A percentile compares a stretch with the other conserved stretches of the same genome.
These are phyloP conservation scores for Penicillium sp. DNA, from an alignment of 2,329 filamentous ascomycete genomes.

Conservation along the genomic window DNA sequence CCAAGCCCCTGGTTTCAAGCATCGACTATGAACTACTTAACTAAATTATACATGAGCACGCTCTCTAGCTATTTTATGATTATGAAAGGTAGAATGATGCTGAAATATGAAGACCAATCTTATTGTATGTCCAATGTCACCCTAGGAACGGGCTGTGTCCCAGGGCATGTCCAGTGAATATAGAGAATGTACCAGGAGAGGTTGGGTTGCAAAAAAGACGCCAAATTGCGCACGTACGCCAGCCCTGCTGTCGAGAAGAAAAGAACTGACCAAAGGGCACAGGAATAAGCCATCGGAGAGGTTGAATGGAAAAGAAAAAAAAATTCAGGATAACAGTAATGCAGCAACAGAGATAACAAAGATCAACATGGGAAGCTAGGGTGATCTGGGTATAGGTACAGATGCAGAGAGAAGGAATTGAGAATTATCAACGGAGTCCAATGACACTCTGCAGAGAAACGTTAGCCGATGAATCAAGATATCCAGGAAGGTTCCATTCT, in stretches of 20 bases:
- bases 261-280: slow-evolving; percentile 4
- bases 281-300: not conserved
- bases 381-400: slow-evolving; percentile 23
- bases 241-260: slow-evolving; percentile 15
- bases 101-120: not conserved
- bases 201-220: slow-evolving; percentile 7
- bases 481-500: slow-evolving; percentile 20
- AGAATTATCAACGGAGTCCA: slow-evolving; percentile 61
- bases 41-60: too few species aligned
- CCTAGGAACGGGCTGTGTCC: not conserved
- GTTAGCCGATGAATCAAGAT: slow-evolving; percentile 17
- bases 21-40: not conserved
- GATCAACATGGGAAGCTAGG: slow-evolving; percentile 20
- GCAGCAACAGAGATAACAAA: slow-evolving; percentile 6
- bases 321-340: slow-evolving; percentile 5
- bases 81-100: not conserved
- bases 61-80: not conserved
- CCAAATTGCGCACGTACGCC: slow-evolving; percentile 20
- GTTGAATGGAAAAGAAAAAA: slow-evolving; percentile 5
- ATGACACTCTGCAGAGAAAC: slow-evolving; percentile 68
- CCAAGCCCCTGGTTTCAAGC: slow-evolving; percentile 5
- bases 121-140: slow-evolving; percentile 11
- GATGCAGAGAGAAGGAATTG: slow-evolving; percentile 20
- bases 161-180: slow-evolving; percentile 8
- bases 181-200: slow-evolving; percentile 12